phyloP scores from a whole-genome alignment of 2,329 filamentous ascomycete genomes.

The Botryotinia convoluta region DNA sequence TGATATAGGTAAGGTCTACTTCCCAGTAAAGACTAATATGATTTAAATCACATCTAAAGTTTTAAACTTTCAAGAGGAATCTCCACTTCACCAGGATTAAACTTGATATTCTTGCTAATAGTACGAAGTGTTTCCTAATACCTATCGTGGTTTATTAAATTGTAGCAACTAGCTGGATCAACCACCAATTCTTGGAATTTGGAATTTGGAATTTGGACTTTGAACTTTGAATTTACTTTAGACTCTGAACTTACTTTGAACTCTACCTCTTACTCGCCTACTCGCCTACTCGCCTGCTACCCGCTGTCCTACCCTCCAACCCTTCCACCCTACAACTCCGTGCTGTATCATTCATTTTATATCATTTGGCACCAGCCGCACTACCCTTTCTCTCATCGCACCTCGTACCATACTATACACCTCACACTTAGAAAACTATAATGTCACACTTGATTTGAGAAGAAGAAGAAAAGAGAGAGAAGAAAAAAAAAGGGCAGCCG shows the following conservation, averaged over 20 bases:
- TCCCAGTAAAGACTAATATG: not conserved
- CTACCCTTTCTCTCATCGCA: not conserved
- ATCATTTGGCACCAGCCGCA: not conserved
- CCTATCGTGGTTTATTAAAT: not conserved
- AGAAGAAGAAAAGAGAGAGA: not conserved
- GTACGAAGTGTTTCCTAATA: not conserved
- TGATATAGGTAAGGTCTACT: not conserved
- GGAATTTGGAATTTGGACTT: not conserved
- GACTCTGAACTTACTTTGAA: not conserved
- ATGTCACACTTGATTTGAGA: not conserved
- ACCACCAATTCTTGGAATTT: not conserved
- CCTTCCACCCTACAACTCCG: not conserved
- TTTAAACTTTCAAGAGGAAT: constrained; percentile 1
- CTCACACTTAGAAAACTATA: not conserved
- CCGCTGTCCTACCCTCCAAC: not conserved
- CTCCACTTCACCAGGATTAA: not conserved
- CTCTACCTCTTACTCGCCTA: not conserved
- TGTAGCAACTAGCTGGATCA: not conserved
- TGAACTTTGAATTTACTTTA: not conserved
- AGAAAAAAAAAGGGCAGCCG: not conserved
- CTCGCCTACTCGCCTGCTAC: not conserved
- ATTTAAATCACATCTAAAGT: not conserved
- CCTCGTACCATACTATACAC: constrained; percentile 8
- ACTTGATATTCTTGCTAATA: not conserved
- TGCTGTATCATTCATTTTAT: not conserved